phyloP scores from a whole-genome alignment of 179 eudicot genomes.

The Carnegiea gigantea region DNA sequence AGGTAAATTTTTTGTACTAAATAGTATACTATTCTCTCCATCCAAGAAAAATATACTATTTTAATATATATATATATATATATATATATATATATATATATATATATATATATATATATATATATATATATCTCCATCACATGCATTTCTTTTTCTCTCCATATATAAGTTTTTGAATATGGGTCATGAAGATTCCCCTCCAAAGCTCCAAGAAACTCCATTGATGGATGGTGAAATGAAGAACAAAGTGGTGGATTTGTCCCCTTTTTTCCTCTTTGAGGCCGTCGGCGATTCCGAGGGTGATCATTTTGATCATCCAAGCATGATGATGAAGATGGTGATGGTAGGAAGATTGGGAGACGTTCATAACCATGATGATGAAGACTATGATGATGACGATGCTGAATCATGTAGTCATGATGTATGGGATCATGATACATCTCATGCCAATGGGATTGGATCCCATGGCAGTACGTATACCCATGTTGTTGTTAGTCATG shows the following conservation, averaged over 20 bases:
- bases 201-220: slow-evolving; percentile 3
- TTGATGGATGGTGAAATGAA: slow-evolving; percentile 11
- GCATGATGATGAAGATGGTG: slow-evolving; percentile 20
- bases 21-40: not conserved
- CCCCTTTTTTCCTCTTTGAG: slow-evolving; percentile 56
- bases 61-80: slow-evolving; percentile 13
- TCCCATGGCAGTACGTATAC: not conserved
- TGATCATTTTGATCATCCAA: slow-evolving; percentile 35
- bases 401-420: slow-evolving; percentile 58
- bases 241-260: slow-evolving; percentile 37
- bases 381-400: slow-evolving; percentile 36
- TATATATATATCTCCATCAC: slow-evolving; percentile 14
- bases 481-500: too few species aligned
- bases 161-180: not conserved
- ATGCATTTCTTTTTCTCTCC: not conserved
- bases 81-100: slow-evolving; percentile 21
- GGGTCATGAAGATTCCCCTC: slow-evolving; percentile 9
- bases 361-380: slow-evolving; percentile 5
- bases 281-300: slow-evolving; percentile 72
- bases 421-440: slow-evolving; percentile 22
- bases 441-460: not conserved
- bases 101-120: slow-evolving; percentile 18
- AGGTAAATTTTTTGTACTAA: slow-evolving; percentile 8
- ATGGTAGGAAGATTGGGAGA: slow-evolving; percentile 13
- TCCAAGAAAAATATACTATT: too few species aligned